Evolutionary conservation across 495 filamentous ascomycete species (phyloP).

Genomic region (Hypoxylon subgilvum): DNA sequence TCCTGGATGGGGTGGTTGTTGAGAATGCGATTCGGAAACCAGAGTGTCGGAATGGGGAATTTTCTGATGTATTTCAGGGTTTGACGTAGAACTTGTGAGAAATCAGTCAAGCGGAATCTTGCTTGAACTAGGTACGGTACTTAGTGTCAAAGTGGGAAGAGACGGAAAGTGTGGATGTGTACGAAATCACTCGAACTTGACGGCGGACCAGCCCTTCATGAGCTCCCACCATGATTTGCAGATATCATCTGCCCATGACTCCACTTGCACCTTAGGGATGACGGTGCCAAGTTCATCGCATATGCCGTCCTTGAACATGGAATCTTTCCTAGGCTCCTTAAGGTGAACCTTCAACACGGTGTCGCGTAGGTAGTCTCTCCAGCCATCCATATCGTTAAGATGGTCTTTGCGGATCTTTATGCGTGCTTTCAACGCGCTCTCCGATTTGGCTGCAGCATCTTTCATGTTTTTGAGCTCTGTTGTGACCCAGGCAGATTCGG

Average conservation of each 20-base stretch:
- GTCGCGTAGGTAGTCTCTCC: conserved; percentile 43
- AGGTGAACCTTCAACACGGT: too few relatives aligned
- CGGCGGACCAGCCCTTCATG: conserved; percentile 28
- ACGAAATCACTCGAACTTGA: conserved; percentile 29
- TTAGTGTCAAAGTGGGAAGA: too few relatives aligned
- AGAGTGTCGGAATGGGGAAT: too few relatives aligned
- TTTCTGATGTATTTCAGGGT: too few relatives aligned
- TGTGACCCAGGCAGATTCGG: conserved; percentile 44
- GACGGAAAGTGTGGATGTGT: too few relatives aligned
- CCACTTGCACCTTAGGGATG: conserved; percentile 17
- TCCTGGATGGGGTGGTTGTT: too few relatives aligned
- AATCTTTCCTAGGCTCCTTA: too few relatives aligned
- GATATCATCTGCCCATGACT: conserved; percentile 29
- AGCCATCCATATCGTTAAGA: conserved; percentile 45
- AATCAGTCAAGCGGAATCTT: too few relatives aligned
- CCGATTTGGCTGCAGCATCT: conserved; percentile 32
- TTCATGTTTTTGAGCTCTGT: conserved; percentile 48
- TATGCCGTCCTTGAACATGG: conserved; percentile 21
- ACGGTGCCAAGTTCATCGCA: conserved; percentile 16
- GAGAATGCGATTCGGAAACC: too few relatives aligned
- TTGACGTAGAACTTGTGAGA: too few relatives aligned
- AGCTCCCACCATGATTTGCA: conserved; percentile 35
- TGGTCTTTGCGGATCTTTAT: conserved; percentile 42
- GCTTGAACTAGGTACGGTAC: too few relatives aligned
- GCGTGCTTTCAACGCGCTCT: conserved; percentile 41